Evolutionary conservation across 805 yeast species (phyloP), one percentile per base, ranked within the genome.

Genomic region (Metschnikowia henanensis): DNA sequence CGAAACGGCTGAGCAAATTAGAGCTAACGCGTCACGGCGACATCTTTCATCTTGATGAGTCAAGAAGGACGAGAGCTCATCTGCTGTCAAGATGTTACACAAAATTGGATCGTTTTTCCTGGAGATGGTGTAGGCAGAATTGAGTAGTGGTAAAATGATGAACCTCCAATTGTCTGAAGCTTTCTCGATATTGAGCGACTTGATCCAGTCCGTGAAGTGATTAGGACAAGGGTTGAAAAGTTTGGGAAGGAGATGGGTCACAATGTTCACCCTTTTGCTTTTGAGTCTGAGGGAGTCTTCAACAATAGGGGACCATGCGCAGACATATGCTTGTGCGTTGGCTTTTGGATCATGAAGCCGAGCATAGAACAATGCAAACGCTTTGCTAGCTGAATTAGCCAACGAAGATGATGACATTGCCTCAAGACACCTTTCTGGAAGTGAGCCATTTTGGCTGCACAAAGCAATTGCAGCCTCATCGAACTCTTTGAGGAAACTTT

Each of bases 371-470:
- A 73, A 56, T 6, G 68, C 68, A 1, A 84, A 44, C 15, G 82
- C 71, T 55, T 80, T 84, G n/a, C 86, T 82, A 16, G 81, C 71
- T 3, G 84, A 76, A 47, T 80, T 85, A 0, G 94, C 83, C 43
- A 88, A 59, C 0, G 88, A 76, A 51, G 77, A 80, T 1, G 81
- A 71, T 50, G 68, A 64, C 66, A 85, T 80, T 15, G 72, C 61
- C 2, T 64, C 53, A 12, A 85, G 56, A n/a, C 85, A 73, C 8
- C 64, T 64, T 3, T 51, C 52, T 3, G 80, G 61, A 46, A 85
- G 80, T 1, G 51, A 34, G 0, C 85, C 81, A 28, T 72, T 72
- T 5, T 60, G 42, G 1, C 57, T 50, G 2, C 83, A 39, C 8
- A 88, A 63, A 39, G 58, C 63, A 25, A 56, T 53, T 0, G 61